phyloP scores from a whole-genome alignment of 106 monocot genomes.

The Vanilla planifolia region DNA sequence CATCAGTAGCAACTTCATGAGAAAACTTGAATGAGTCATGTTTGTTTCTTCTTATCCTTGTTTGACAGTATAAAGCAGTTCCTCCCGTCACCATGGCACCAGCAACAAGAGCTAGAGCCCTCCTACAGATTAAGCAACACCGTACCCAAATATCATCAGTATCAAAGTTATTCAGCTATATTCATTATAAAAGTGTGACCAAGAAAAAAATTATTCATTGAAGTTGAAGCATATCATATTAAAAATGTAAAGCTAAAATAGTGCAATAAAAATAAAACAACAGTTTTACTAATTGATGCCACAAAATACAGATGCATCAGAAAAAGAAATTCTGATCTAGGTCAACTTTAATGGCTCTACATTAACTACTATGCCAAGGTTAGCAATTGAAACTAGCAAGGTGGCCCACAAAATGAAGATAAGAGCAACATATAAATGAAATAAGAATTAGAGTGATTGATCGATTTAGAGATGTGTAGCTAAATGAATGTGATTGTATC shows the following conservation, averaged over 20 bases:
- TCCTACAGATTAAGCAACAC: slow-evolving; percentile 33
- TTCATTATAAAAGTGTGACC: background rate
- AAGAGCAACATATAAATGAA: background rate
- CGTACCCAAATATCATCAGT: background rate
- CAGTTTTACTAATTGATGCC: background rate
- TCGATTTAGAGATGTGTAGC: background rate
- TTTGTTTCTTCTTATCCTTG: slow-evolving; percentile 19
- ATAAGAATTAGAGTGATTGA: background rate
- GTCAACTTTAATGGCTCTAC: background rate
- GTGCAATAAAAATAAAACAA: background rate
- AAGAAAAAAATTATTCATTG: background rate
- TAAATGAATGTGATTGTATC: background rate
- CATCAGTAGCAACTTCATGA: background rate
- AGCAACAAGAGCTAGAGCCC: slow-evolving; percentile 54
- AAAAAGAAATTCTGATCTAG: background rate
- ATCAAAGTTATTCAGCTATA: background rate
- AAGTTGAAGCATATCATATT: background rate
- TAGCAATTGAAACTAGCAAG: background rate
- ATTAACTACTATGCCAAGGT: background rate
- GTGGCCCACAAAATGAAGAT: background rate
- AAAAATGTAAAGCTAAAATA: background rate
- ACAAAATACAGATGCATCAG: background rate
- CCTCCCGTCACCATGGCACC: slow-evolving; percentile 70
- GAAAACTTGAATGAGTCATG: slow-evolving; percentile 11
- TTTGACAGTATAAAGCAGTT: slow-evolving; percentile 62